A percentile compares a stretch with the other conserved stretches of the same genome.
phyloP scores from a whole-genome alignment of 2,329 filamentous ascomycete genomes.

The Canariomyces notabilis region DNA sequence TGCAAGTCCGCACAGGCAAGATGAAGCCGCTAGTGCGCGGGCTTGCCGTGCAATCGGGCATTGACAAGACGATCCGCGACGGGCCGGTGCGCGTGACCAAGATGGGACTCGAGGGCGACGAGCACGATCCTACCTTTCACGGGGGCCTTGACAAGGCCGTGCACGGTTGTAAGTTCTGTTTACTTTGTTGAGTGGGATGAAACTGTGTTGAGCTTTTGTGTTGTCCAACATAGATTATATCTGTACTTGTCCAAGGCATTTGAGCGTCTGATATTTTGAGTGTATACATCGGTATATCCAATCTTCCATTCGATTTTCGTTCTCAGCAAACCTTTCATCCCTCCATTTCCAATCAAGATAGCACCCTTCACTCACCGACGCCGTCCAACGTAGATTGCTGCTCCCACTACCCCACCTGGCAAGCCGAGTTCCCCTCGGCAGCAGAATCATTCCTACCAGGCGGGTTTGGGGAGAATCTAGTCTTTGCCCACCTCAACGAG shows the following conservation, averaged over 20 bases:
- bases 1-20: slow-evolving; percentile 53
- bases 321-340: too few relatives aligned
- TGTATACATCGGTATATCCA: too few relatives aligned
- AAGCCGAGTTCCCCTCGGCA: slow-evolving; percentile 45
- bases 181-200: too few relatives aligned
- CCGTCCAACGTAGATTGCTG: slow-evolving; percentile 55
- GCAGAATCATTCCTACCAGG: slow-evolving; percentile 50
- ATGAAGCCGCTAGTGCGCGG: slow-evolving; percentile 52
- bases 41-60: slow-evolving; percentile 49
- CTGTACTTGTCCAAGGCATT: too few relatives aligned
- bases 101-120: slow-evolving; percentile 52
- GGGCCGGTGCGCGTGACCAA: slow-evolving; percentile 42
- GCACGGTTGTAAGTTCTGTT: slow-evolving; percentile 48
- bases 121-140: slow-evolving; percentile 58
- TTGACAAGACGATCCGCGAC: slow-evolving; percentile 46
- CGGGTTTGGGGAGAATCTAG: slow-evolving; percentile 62
- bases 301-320: too few relatives aligned
- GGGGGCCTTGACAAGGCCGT: slow-evolving; percentile 61
- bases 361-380: too few relatives aligned
- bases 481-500: slow-evolving; percentile 55
- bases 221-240: too few relatives aligned
- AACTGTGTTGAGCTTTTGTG: too few relatives aligned
- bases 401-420: slow-evolving; percentile 54
- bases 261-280: too few relatives aligned
- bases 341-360: too few relatives aligned